Evolutionary conservation across 345 rosid genomes (phyloP), one percentile per base, ranked within the genome.

Genomic region (Clausena lansium): DNA sequence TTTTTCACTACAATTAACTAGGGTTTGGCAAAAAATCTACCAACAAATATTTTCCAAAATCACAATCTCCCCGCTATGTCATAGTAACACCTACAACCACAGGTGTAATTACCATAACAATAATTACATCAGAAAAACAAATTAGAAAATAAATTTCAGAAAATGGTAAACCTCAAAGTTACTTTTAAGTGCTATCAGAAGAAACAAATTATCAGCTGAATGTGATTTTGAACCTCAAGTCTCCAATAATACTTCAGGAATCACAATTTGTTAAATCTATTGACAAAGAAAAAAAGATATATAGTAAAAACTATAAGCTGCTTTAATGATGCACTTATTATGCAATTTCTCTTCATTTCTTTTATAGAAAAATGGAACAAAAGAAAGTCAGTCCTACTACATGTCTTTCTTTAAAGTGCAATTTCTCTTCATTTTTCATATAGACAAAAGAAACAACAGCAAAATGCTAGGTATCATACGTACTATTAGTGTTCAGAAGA

Each of bases 381-480:
- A 35, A 64, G 62, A 75, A 64, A 75, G 74, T 13, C 35, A 72
- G 25, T 54, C 36, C 72, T 15, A 66, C 33, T 24, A 61, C 10
- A 66, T 30, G 47, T 64, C 7, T 75, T 32, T 63, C 62, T 45
- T 33, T 17, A 11, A 64, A 60, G 63, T 4, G 57, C 57, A 52
- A 52, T 52, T 17, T 5, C 57, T 15, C 57, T 52, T 19, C 57
- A 52, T 52, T 52, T 52, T 19, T 52, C 0, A 2, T 6, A 13
- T 45, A 45, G 17, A 45, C 8, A 73, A 57, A 25, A 38, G 9
- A 6, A 73, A 47, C 14, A 30, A 7, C 30, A 75, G 47, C 32
- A 65, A n/a, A 33, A 50, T 32, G 71, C 19, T 45, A 15, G 38
- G 36, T 13, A 28, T 74, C 59, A 63, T 33, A 50, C 35, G 32